Percentiles rank a stretch among this genome's conserved stretches.
phyloP scores from a whole-genome alignment of 176 grass and related monocot species.

The Carex kokanica region DNA sequence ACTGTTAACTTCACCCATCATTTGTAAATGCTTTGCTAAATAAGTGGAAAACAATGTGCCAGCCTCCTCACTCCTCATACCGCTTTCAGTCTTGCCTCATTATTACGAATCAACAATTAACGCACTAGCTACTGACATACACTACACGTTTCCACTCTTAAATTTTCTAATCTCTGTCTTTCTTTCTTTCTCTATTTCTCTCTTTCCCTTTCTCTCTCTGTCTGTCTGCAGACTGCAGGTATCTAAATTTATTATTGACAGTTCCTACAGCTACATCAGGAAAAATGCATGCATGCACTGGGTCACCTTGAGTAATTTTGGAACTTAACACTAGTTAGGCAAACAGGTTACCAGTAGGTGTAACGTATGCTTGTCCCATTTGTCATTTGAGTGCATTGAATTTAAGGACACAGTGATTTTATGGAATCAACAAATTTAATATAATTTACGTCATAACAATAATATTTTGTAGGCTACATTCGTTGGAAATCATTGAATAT shows the following conservation, averaged over 20 bases:
- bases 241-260: background rate
- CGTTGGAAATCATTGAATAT: background rate
- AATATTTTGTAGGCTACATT: background rate
- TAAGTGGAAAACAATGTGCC: background rate
- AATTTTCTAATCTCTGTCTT: too few relatives aligned
- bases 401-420: background rate
- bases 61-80: background rate
- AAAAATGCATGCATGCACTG: background rate
- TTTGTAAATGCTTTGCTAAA: slow-evolving; percentile 9
- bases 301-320: too few relatives aligned
- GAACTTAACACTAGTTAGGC: background rate
- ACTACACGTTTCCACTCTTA: background rate
- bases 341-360: background rate
- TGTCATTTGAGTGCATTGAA: background rate
- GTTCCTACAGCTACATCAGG: background rate
- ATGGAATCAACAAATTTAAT: background rate
- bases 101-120: background rate
- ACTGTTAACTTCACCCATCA: background rate
- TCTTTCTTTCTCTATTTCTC: background rate
- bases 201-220: background rate
- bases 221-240: background rate
- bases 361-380: background rate
- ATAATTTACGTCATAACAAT: background rate
- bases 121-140: background rate
- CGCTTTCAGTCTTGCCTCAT: background rate